Percentiles rank a stretch among this genome's conserved stretches.
Conservation (phyloP, 2,329 filamentous ascomycete genomes). For the Teratosphaeriaceae sp. region DNA sequence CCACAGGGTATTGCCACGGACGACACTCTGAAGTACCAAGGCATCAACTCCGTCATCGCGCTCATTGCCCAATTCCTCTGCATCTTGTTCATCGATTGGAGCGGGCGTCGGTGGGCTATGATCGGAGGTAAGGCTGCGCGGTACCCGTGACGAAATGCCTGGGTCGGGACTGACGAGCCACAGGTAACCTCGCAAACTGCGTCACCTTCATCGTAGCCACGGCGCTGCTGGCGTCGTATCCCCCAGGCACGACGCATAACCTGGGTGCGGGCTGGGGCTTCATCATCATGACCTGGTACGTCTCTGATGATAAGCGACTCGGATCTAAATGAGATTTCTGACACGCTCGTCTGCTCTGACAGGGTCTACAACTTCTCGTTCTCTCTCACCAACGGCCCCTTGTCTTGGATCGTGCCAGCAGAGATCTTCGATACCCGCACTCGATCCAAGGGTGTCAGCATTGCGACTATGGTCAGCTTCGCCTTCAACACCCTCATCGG, state of each 20-base stretch:
- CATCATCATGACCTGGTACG: slow-evolving; percentile 70
- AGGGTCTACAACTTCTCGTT: slow-evolving; percentile 77
- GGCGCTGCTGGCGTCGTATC: slow-evolving; percentile 52
- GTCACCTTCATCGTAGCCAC: slow-evolving; percentile 65
- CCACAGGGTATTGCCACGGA: slow-evolving; percentile 59
- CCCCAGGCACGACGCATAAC: slow-evolving; percentile 47
- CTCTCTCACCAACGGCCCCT: slow-evolving; percentile 61
- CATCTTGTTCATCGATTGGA: slow-evolving; percentile 61
- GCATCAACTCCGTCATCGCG: slow-evolving; percentile 65
- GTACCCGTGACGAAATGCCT: no score
- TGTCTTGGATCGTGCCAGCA: slow-evolving; percentile 46
- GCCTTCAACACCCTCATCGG: slow-evolving; percentile 74
- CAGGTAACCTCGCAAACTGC: slow-evolving; percentile 61
- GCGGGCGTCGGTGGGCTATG: slow-evolving; percentile 65
- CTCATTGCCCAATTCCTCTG: slow-evolving; percentile 62
- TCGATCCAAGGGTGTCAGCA: slow-evolving; percentile 64
- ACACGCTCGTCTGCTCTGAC: no score
- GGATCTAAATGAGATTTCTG: no score
- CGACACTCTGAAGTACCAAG: slow-evolving; percentile 67
- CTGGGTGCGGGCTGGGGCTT: slow-evolving; percentile 62
- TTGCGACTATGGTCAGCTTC: slow-evolving; percentile 65
- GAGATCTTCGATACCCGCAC: slow-evolving; percentile 64
- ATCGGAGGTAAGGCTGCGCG: slow-evolving; percentile 62
- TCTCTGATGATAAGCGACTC: no score
- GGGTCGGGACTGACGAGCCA: no score